A percentile compares a stretch with the other conserved stretches of the same genome.
phyloP scores from a whole-genome alignment of 345 rosid species.

The Gossypium bickii region DNA sequence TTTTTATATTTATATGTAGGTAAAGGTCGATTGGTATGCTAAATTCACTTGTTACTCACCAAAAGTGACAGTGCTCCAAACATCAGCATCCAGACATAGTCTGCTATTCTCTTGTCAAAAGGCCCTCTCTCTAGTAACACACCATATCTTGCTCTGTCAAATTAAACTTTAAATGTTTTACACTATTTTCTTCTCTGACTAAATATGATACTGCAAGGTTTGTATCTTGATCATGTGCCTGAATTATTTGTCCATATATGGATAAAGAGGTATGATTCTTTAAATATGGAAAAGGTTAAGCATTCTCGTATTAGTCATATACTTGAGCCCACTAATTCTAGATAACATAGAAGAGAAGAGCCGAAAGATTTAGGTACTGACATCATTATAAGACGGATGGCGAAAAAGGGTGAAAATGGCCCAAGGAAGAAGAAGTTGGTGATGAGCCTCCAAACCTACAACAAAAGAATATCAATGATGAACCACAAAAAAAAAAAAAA shows the following conservation, averaged over 20 bases:
- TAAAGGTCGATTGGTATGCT: too few relatives aligned
- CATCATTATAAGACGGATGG: constrained; percentile 51
- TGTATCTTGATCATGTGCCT: not conserved
- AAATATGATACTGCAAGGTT: not conserved
- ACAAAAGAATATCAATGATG: constrained; percentile 7
- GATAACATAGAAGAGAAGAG: not conserved
- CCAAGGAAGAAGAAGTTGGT: constrained; percentile 61
- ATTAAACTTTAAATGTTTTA: not conserved
- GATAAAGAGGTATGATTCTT: too few relatives aligned
- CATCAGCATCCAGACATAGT: constrained; percentile 63
- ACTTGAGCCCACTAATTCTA: not conserved
- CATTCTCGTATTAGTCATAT: not conserved
- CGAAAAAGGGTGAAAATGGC: constrained; percentile 46
- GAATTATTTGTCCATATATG: too few relatives aligned
- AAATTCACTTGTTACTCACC: constrained; percentile 26
- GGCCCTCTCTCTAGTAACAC: constrained; percentile 59
- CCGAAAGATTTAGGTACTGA: constrained; percentile 20
- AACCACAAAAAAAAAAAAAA: not conserved
- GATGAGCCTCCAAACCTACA: constrained; percentile 63
- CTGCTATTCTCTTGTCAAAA: constrained; percentile 66
- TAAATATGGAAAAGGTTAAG: not conserved
- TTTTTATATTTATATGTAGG: not conserved
- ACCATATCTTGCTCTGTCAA: constrained; percentile 53
- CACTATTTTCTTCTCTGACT: not conserved
- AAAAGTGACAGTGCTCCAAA: constrained; percentile 63